phyloP scores from a whole-genome alignment of 2,329 filamentous ascomycete genomes.

The Lachnellula willkommii region DNA sequence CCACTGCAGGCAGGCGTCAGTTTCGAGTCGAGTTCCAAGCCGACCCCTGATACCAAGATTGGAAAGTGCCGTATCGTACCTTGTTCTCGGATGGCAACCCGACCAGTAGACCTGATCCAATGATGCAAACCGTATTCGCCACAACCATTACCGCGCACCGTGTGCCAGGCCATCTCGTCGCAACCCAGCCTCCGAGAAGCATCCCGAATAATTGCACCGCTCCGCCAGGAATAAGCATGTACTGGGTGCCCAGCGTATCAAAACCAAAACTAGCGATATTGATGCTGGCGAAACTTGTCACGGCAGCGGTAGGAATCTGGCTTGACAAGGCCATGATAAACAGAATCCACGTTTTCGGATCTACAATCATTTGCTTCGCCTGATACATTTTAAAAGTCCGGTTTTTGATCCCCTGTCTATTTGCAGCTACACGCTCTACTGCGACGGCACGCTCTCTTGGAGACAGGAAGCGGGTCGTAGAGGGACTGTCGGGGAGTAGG shows the following conservation, averaged over 20 bases:
- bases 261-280: constrained; percentile 34
- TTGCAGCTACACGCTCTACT: constrained; percentile 25
- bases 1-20: constrained; percentile 35
- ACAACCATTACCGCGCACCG: constrained; percentile 49
- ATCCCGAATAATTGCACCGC: constrained; percentile 49
- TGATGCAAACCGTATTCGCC: constrained; percentile 48
- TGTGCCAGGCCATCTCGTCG: constrained; percentile 40
- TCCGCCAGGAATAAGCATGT: constrained; percentile 54
- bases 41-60: background rate
- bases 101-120: constrained; percentile 45
- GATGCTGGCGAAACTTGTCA: constrained; percentile 27
- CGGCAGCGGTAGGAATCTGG: constrained; percentile 29
- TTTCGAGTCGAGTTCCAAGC: background rate
- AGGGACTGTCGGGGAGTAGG: constrained; percentile 24
- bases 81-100: constrained; percentile 35
- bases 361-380: constrained; percentile 10
- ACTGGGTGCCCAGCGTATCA: constrained; percentile 40
- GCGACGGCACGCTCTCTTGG: constrained; percentile 34
- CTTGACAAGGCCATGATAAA: constrained; percentile 16
- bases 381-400: constrained; percentile 12
- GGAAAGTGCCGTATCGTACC: constrained; percentile 2
- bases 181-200: constrained; percentile 44
- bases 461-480: constrained; percentile 48
- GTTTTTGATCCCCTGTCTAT: constrained; percentile 26
- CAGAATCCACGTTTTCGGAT: constrained; percentile 16